Conservation (phyloP, 1,284 basidiomycete species). For the Fomes fomentarius region DNA sequence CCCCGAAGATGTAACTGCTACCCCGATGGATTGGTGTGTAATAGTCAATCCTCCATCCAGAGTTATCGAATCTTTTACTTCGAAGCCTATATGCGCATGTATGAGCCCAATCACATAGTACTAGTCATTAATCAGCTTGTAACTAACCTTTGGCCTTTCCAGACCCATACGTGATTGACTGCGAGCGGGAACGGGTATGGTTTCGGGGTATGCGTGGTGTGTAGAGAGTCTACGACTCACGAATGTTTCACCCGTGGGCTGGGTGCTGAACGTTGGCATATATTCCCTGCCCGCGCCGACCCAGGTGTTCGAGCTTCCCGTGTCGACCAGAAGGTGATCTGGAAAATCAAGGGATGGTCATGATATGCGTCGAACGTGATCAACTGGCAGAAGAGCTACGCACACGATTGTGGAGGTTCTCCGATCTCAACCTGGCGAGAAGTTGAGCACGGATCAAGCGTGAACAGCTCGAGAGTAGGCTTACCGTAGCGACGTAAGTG, state of each 20-base stretch:
- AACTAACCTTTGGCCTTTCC: conserved; percentile 27
- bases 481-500: conserved; percentile 24
- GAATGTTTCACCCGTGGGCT: conserved; percentile 25
- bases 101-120: neutral
- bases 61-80: conserved; percentile 32
- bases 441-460: neutral
- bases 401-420: conserved; percentile 23
- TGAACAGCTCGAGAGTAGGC: no score
- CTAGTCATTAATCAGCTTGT: neutral
- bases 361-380: neutral
- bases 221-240: conserved; percentile 22
- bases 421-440: conserved; percentile 20
- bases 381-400: neutral
- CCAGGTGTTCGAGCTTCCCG: conserved; percentile 37
- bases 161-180: conserved; percentile 51
- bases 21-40: conserved; percentile 53
- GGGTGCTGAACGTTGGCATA: conserved; percentile 20
- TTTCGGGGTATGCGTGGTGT: no score
- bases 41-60: conserved; percentile 24
- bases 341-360: neutral
- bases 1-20: conserved; percentile 42
- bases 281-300: conserved; percentile 32
- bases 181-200: neutral
- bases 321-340: conserved; percentile 31
- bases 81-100: conserved; percentile 10